These are phyloP conservation scores for Acaromyces ingoldii DNA, from an alignment of 1,284 basidiomycete genomes.

Conservation along the genomic window DNA sequence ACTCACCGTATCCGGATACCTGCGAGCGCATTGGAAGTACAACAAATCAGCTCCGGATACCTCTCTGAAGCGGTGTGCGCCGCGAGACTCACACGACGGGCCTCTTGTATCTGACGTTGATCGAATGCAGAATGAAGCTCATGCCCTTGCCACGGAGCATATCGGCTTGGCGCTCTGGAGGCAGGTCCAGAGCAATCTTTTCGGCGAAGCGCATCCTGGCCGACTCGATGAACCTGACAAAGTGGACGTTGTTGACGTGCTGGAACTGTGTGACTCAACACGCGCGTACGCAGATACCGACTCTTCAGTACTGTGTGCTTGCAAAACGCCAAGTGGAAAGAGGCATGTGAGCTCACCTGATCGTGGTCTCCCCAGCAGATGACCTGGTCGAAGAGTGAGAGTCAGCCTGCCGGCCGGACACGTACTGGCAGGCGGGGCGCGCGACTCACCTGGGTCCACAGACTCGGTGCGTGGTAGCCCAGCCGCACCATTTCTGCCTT, in stretches of 20 bases:
- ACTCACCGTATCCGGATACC: conserved; percentile 13
- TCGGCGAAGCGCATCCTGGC: conserved; percentile 10
- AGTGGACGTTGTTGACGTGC: conserved; percentile 15
- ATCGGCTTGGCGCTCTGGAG: conserved; percentile 6
- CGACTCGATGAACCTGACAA: conserved; percentile 10
- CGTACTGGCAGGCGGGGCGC: no score
- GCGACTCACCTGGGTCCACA: conserved; percentile 5
- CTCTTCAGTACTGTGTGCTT: no score
- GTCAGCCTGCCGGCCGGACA: no score
- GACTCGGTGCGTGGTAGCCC: conserved; percentile 4
- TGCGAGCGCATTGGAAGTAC: no score
- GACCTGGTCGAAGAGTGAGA: background rate
- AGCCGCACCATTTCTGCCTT: conserved; percentile 4
- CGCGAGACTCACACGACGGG: conserved; percentile 8
- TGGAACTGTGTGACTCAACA: no score
- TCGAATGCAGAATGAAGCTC: conserved; percentile 7
- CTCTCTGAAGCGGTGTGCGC: no score
- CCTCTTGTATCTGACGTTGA: conserved; percentile 1
- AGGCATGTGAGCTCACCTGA: background rate
- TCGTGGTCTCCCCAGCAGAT: conserved; percentile 15
- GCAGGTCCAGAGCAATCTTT: background rate
- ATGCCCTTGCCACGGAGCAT: conserved; percentile 5
- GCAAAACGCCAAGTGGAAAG: no score
- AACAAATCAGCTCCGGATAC: no score
- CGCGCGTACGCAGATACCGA: no score